phyloP scores from a whole-genome alignment of 2,329 filamentous ascomycete genomes.

The Sarocladium oryzae region DNA sequence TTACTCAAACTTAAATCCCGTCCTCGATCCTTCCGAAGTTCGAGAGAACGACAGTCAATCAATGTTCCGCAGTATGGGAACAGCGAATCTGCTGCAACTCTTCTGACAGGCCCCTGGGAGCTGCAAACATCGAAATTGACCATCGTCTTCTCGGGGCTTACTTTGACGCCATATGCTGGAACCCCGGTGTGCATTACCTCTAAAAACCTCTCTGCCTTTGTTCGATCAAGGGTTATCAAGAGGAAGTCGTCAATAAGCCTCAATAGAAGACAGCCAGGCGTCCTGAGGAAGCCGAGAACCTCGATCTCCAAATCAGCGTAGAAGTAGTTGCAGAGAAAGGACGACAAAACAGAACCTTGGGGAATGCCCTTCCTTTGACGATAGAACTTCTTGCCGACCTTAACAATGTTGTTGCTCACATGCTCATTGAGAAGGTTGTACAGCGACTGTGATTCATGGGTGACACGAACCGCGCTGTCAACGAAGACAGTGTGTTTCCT shows the following conservation, averaged over 20 bases:
- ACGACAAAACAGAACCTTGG: constrained; percentile 85
- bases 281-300: constrained; percentile 58
- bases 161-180: constrained; percentile 70
- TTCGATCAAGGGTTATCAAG: constrained; percentile 66
- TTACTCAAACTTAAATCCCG: constrained; percentile 19
- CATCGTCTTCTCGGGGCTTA: constrained; percentile 73
- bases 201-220: constrained; percentile 67
- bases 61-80: constrained; percentile 87
- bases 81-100: constrained; percentile 28
- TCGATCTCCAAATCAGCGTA: constrained; percentile 79
- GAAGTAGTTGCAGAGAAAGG: constrained; percentile 88
- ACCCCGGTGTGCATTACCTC: constrained; percentile 73
- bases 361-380: constrained; percentile 85
- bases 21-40: constrained; percentile 64
- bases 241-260: constrained; percentile 91
- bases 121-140: constrained; percentile 66
- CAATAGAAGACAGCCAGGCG: constrained; percentile 58
- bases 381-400: constrained; percentile 82
- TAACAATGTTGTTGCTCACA: constrained; percentile 77
- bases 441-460: constrained; percentile 52
- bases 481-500: constrained; percentile 72
- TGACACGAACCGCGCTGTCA: constrained; percentile 54
- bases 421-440: constrained; percentile 70
- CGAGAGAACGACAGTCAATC: constrained; percentile 69
- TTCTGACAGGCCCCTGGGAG: constrained; percentile 34